Evolutionary conservation across 192 early-diverging fungal genomes (phyloP), one percentile per base, ranked within the genome.

Genomic region (Linnemannia zychae): DNA sequence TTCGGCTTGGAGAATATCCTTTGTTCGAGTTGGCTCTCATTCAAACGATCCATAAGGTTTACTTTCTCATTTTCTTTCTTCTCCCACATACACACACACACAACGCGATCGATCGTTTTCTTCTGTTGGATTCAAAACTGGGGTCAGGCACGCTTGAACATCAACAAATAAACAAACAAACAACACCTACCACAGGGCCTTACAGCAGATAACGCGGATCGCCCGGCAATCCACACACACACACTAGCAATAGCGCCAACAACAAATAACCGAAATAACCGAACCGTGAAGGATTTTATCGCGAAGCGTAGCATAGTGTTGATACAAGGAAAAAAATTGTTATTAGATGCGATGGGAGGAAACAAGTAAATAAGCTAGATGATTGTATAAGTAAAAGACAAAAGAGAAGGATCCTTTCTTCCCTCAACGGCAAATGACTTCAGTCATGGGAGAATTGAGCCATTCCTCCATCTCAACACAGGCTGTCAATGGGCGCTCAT

Each of bases 401-500:
- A 24, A 22, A 44, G 7, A 40, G 24, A 28, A 28, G 9, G 7
- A 15, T 3, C 9, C 9, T 9, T 2, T 13, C n/a, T 12, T 4
- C 20, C 20, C 20, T 38, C 38, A 84, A 9, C 83, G 83, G 48
- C 83, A 85, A 7, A 85, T 24, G 17, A 85, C 74, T n/a, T 85
- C 83, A 4, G 67, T 11, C 40, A 76, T 46, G 16, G 82, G 77
- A 13, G 82, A 79, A 36, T 71, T 75, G 24, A 85, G 74, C 82
- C 82, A 85, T 31, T 85, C 82, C 20, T 85, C 82, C 82, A 85
- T 85, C 52, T 85, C 74, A 2, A 85, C 70, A 34, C 83, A 76
- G 0, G 83, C 83, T 20, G 83, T 85, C 77, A 85, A 65, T 12
- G 83, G 83, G 3, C 82, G 73, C 11, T 79, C 82, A 31, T 85